Evolutionary conservation across 169 alveolate genomes (phyloP).

Genomic region (Plasmodium ovale): DNA sequence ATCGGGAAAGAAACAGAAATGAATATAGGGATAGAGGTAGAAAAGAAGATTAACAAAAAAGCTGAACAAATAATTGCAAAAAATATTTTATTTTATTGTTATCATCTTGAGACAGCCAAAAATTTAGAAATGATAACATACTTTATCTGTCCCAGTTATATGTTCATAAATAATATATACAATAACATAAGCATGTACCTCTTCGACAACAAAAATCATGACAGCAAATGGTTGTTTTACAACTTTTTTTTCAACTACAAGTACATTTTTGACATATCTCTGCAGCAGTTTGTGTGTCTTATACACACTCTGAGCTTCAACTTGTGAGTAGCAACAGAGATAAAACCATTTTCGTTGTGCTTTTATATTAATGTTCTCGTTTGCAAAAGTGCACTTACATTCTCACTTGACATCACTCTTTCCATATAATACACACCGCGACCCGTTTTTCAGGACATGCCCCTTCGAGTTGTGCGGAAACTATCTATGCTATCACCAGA

Average conservation of each 20-base stretch:
- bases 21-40: conserved; percentile 2
- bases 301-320: conserved; percentile 32
- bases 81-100: conserved; percentile 55
- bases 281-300: conserved; percentile 40
- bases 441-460: conserved; percentile 25
- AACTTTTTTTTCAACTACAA: conserved; percentile 64
- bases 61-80: conserved; percentile 43
- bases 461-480: conserved; percentile 55
- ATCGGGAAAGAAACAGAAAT: not conserved
- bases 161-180: conserved; percentile 44
- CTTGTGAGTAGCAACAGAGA: conserved; percentile 22
- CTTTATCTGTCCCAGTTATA: conserved; percentile 55
- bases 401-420: too few relatives aligned
- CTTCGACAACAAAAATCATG: conserved; percentile 21
- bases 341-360: not conserved
- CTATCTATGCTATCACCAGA: conserved; percentile 48
- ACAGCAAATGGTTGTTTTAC: conserved; percentile 23
- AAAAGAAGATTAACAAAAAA: conserved; percentile 50
- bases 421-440: too few relatives aligned
- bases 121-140: conserved; percentile 70
- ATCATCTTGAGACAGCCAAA: conserved; percentile 20
- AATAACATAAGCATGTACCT: conserved; percentile 38
- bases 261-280: conserved; percentile 35
- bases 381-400: not conserved
- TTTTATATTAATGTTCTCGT: not conserved